Conservation (phyloP, 257 asterid genomes). For the Salvia rosmarinus region DNA sequence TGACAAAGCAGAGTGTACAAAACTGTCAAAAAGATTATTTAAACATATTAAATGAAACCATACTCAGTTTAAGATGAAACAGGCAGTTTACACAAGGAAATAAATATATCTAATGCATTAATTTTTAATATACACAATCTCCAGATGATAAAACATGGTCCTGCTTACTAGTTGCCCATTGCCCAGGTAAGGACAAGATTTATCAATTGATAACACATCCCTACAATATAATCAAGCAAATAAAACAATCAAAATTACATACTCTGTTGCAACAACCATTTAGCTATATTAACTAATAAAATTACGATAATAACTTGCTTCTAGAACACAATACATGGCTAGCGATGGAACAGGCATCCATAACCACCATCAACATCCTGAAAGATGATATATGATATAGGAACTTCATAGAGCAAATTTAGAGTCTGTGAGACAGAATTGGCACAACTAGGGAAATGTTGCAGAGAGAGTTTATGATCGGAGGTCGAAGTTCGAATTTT, state of each 20-base stretch:
- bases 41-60: constrained; percentile 8
- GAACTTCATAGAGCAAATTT: not conserved
- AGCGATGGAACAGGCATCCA: constrained; percentile 6
- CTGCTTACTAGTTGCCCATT: not conserved
- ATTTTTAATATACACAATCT: too few species aligned
- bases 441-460: not conserved
- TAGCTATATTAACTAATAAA: not conserved
- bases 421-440: constrained; percentile 11
- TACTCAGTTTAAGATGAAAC: not conserved
- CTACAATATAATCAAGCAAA: not conserved
- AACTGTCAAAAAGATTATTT: not conserved
- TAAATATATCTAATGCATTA: too few species aligned
- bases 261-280: not conserved
- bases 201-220: constrained; percentile 5
- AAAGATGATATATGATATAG: not conserved
- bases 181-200: not conserved
- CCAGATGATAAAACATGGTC: not conserved
- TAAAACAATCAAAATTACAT: not conserved
- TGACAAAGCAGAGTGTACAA: not conserved
- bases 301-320: constrained; percentile 16
- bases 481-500: too few species aligned
- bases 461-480: too few species aligned
- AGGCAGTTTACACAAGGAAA: constrained; percentile 2
- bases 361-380: not conserved
- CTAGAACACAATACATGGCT: constrained; percentile 5